These are phyloP conservation scores for Lithospermum erythrorhizon DNA, from an alignment of 257 asterid genomes.

Conservation along the genomic window DNA sequence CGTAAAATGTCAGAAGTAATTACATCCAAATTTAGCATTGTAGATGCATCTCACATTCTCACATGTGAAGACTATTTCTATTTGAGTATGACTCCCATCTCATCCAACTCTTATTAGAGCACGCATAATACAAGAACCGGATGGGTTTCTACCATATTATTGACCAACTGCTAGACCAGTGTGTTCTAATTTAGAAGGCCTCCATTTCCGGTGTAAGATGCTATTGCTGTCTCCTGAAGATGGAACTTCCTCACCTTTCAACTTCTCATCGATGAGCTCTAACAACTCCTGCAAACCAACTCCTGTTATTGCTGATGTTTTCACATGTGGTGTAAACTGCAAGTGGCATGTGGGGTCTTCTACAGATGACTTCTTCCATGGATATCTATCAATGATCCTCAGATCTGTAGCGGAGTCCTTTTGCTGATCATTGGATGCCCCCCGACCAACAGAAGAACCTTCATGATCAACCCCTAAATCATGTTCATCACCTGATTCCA, in stretches of 20 bases:
- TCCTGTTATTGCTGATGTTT: slow-evolving; percentile 71
- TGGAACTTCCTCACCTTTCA: slow-evolving; percentile 19
- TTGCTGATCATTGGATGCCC: slow-evolving; percentile 19
- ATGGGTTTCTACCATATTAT: slow-evolving; percentile 12
- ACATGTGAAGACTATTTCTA: too few relatives aligned
- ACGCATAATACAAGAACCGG: too few relatives aligned
- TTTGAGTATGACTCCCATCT: too few relatives aligned
- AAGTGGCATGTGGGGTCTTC: slow-evolving; percentile 13
- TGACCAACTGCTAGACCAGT: slow-evolving; percentile 29
- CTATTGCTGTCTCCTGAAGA: slow-evolving; percentile 18
- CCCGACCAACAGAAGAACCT: slow-evolving; percentile 31
- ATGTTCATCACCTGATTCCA: neutral
- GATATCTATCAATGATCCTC: neutral
- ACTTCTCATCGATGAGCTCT: slow-evolving; percentile 53
- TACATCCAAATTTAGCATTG: too few relatives aligned
- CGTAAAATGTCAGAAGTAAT: too few relatives aligned
- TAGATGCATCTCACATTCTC: too few relatives aligned
- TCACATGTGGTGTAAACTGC: slow-evolving; percentile 33
- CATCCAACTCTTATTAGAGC: too few relatives aligned
- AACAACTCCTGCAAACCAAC: slow-evolving; percentile 82
- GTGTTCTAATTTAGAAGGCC: slow-evolving; percentile 66
- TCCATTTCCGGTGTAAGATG: slow-evolving; percentile 68
- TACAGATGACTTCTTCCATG: neutral
- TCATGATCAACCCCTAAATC: slow-evolving; percentile 21
- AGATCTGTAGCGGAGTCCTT: slow-evolving; percentile 15